These are phyloP conservation scores for Chamaecyparis obtusa DNA, from an alignment of 75 land plant genomes.

Conservation along the genomic window DNA sequence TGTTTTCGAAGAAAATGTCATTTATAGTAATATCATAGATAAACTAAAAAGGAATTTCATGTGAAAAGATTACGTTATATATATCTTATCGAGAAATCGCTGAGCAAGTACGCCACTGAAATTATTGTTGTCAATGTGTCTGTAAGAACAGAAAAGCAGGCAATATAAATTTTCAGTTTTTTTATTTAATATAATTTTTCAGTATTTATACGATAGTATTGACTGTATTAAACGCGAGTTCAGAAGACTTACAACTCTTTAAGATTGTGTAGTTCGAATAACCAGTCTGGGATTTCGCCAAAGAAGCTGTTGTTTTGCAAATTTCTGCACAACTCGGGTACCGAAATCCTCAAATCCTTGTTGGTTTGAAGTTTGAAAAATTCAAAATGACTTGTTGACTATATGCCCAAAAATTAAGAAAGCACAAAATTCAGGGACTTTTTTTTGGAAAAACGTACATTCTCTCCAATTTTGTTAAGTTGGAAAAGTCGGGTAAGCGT, in stretches of 20 bases:
- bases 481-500: background rate
- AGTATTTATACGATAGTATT: background rate
- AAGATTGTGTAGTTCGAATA: background rate
- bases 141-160: background rate
- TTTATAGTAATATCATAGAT: background rate
- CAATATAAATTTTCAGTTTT: background rate
- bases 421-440: background rate
- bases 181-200: background rate
- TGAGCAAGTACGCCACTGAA: background rate
- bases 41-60: background rate
- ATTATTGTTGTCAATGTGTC: background rate
- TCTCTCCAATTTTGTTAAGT: background rate
- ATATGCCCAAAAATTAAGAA: no score
- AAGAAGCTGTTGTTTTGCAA: background rate
- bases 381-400: no score
- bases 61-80: background rate
- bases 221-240: background rate
- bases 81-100: background rate
- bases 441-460: background rate
- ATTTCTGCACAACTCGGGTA: background rate
- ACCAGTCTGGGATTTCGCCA: background rate
- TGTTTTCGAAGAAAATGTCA: background rate
- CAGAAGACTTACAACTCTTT: background rate
- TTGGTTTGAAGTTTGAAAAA: background rate
- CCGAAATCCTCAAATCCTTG: background rate